Evolutionary conservation across 306 rosid species (phyloP).

Genomic region (Fagus crenata): DNA sequence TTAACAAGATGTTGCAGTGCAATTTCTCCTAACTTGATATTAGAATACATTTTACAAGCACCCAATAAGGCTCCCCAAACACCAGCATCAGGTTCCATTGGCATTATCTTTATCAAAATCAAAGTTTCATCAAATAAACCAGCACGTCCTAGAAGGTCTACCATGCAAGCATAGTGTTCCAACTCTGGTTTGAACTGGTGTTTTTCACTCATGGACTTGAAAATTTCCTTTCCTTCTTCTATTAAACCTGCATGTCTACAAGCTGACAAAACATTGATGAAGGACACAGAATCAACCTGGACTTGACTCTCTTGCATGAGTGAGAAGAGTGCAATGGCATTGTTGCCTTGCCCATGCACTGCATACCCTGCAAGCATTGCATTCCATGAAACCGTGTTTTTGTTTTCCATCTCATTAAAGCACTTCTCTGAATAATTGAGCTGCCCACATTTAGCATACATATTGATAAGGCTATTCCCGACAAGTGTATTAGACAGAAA

Average conservation of each 20-base stretch:
- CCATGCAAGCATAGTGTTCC: conserved; percentile 79
- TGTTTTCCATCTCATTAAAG: conserved; percentile 62
- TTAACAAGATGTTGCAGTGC: conserved; percentile 55
- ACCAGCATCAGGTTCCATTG: conserved; percentile 57
- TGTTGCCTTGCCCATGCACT: conserved; percentile 59
- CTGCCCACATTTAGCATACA: conserved; percentile 71
- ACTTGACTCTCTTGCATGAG: conserved; percentile 50
- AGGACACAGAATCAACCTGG: conserved; percentile 58
- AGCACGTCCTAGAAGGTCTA: conserved; percentile 65
- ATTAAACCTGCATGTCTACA: conserved; percentile 74
- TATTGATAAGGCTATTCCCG: conserved; percentile 58
- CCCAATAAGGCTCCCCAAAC: conserved; percentile 87
- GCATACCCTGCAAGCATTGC: conserved; percentile 71
- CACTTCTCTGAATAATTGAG: conserved; percentile 56
- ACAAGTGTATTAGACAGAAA: conserved; percentile 45
- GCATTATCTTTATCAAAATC: conserved; percentile 46
- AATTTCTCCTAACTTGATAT: conserved; percentile 59
- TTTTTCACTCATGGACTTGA: conserved; percentile 50
- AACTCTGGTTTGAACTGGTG: conserved; percentile 50
- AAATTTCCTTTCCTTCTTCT: conserved; percentile 52
- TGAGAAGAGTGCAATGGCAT: conserved; percentile 52
- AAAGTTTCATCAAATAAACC: conserved; percentile 60
- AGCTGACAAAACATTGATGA: conserved; percentile 57
- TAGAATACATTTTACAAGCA: conserved; percentile 67
- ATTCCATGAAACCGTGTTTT: conserved; percentile 62